Percentiles rank a stretch among this genome's conserved stretches.
Evolutionary conservation across 192 early-diverging fungal species (phyloP).

Genomic region (Entrophospora sp.): DNA sequence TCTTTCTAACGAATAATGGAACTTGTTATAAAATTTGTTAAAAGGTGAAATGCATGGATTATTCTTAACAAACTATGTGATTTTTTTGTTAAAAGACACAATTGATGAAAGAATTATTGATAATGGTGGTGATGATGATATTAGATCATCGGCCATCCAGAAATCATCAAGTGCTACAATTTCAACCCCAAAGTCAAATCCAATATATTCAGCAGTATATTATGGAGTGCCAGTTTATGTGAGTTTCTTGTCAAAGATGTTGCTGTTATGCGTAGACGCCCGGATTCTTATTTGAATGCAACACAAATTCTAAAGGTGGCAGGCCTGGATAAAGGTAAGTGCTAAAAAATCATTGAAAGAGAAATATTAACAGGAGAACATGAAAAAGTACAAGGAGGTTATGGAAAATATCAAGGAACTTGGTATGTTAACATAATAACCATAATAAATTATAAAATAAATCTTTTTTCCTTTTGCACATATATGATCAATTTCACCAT

Average conservation of each 20-base stretch:
- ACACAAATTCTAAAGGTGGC: conserved; percentile 93
- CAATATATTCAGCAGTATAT: conserved; percentile 48
- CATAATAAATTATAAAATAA: not conserved
- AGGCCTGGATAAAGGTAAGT: conserved; percentile 71
- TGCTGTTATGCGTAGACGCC: conserved; percentile 71
- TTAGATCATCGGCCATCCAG: too few species aligned
- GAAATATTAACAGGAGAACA: conserved; percentile 73
- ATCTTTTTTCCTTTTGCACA: not conserved
- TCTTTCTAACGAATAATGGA: too few species aligned
- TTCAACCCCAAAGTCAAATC: conserved; percentile 22
- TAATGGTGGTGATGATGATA: too few species aligned
- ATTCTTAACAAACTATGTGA: too few species aligned
- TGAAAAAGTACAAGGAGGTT: conserved; percentile 94
- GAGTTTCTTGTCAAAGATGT: conserved; percentile 65
- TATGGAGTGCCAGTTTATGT: conserved; percentile 67
- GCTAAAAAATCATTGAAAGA: conserved; percentile 83
- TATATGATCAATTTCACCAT: not conserved
- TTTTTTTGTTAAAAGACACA: too few species aligned
- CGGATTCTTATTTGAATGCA: conserved; percentile 79
- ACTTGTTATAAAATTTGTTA: too few species aligned
- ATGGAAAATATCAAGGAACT: conserved; percentile 92
- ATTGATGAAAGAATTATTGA: too few species aligned
- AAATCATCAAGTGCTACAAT: not conserved
- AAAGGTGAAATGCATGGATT: too few species aligned
- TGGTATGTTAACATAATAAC: too few species aligned